A percentile compares a stretch with the other conserved stretches of the same genome.
These are phyloP conservation scores for Rosa lucieae DNA, from an alignment of 306 rosid genomes.

Conservation along the genomic window DNA sequence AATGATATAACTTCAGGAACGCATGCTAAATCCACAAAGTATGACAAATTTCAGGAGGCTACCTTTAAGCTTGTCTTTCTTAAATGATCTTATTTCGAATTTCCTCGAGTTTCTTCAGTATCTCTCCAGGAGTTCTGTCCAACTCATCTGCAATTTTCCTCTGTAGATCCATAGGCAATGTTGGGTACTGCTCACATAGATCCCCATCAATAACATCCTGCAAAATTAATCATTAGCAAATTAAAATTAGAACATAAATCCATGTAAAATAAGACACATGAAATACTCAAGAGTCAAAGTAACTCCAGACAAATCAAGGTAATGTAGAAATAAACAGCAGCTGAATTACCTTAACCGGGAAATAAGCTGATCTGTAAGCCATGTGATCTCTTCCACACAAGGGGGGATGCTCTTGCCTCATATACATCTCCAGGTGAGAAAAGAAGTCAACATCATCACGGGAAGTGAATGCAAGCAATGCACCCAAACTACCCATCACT, in stretches of 20 bases:
- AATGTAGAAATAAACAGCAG: neutral
- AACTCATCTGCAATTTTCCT: conserved; percentile 97
- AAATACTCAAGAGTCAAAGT: neutral
- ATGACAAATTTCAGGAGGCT: neutral
- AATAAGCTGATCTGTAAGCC: conserved; percentile 94
- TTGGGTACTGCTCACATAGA: conserved; percentile 95
- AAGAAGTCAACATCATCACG: conserved; percentile 98
- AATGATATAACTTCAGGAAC: conserved; percentile 26
- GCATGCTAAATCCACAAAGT: conserved; percentile 36
- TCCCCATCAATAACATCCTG: conserved; percentile 76
- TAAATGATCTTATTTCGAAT: conserved; percentile 87
- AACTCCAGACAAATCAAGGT: neutral
- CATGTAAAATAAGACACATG: neutral
- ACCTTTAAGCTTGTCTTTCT: conserved; percentile 41
- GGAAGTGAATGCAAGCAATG: conserved; percentile 92
- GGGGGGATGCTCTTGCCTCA: conserved; percentile 98
- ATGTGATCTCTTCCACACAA: conserved; percentile 98
- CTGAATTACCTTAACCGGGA: conserved; percentile 83
- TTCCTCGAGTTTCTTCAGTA: conserved; percentile 93
- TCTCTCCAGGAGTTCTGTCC: conserved; percentile 96
- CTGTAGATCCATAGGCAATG: conserved; percentile 94
- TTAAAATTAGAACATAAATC: neutral
- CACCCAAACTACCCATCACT: conserved; percentile 95
- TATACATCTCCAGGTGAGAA: conserved; percentile 97
- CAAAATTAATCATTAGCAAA: conserved; percentile 15